Evolutionary conservation across 2,329 filamentous ascomycete species (phyloP), one percentile per base, ranked within the genome.

Genomic region (Epichloe amarillans): DNA sequence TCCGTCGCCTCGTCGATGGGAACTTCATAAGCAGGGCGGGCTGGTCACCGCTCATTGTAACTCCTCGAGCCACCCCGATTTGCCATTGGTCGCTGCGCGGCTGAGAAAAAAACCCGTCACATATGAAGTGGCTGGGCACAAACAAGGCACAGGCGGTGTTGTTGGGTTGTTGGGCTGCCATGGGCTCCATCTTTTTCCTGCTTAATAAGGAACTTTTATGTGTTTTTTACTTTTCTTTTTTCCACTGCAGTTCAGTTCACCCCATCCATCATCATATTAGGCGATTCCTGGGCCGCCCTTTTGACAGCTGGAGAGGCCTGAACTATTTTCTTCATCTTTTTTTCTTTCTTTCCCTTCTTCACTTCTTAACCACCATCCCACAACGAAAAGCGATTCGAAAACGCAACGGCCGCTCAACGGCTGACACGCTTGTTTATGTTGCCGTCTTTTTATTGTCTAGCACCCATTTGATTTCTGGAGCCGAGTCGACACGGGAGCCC

Each of bases 21-120:
- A 26, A 8, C 23, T 8, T 26, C 3, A 33, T n/a, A 2, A 21
- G n/a, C 40, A 45, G 45, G 48, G 48, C 55, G 45, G 48, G 48
- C 55, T 57, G 49, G 53, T 50, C 54, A 59, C 60, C 55, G 55
- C 53, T 58, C 55, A 26, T 26, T 26, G 8, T 1, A 2, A 14
- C 2, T 21, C 30, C 26, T 46, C 26, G 44, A 46, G 43, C 36
- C 15, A 35, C 3, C 26, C 15, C 11, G 14, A 5, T 23, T 38
- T 30, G 12, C 46, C 17, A 47, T 47, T 47, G 45, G 45, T 26
- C 41, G 49, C 42, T 30, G 43, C 26, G 11, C 41, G n/a, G 43
- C 30, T 36, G 43, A 46, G 23, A 12, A 17, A 12, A 17, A 30
- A 10, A 11, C 30, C 26, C 3, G 30, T 30, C 30, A 11, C 26